Evolutionary conservation across 1,284 basidiomycete species (phyloP).

Genomic region (Neonothopanus nambi): DNA sequence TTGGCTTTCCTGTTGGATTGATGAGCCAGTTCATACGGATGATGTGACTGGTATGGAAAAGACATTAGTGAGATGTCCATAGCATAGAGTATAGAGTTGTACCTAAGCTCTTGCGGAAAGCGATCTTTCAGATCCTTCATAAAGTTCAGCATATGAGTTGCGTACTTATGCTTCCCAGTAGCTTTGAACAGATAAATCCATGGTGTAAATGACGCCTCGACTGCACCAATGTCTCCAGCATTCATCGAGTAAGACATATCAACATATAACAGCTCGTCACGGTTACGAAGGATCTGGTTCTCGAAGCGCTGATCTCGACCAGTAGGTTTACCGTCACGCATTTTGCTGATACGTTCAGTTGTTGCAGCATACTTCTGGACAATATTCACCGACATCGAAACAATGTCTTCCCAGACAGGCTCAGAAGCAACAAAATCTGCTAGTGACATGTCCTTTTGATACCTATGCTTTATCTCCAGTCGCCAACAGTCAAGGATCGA

Average conservation of each 20-base stretch:
- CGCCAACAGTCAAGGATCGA: neutral
- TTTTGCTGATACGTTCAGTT: neutral
- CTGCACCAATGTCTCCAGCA: conserved; percentile 30
- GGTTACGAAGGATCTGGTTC: conserved; percentile 21
- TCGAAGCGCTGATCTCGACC: conserved; percentile 22
- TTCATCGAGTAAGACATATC: conserved; percentile 28
- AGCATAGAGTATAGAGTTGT: too few relatives aligned
- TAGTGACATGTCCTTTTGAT: neutral
- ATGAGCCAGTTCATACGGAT: conserved; percentile 23
- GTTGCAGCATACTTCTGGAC: conserved; percentile 14
- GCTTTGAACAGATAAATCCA: conserved; percentile 32
- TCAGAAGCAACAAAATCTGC: conserved; percentile 2
- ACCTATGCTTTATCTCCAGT: neutral
- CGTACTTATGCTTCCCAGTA: conserved; percentile 35
- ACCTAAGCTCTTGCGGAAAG: neutral
- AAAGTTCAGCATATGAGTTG: conserved; percentile 22
- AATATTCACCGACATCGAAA: conserved; percentile 7
- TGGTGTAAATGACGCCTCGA: conserved; percentile 26
- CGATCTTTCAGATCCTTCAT: neutral
- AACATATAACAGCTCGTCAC: conserved; percentile 25
- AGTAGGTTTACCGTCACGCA: neutral
- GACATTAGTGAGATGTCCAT: too few relatives aligned
- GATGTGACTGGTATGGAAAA: conserved; percentile 23
- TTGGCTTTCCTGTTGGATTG: conserved; percentile 29
- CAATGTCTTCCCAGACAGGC: conserved; percentile 8